Base-by-base conservation (phyloP, 371 early-diverging fungal species). In the Lichtheimia ramosa region DNA sequence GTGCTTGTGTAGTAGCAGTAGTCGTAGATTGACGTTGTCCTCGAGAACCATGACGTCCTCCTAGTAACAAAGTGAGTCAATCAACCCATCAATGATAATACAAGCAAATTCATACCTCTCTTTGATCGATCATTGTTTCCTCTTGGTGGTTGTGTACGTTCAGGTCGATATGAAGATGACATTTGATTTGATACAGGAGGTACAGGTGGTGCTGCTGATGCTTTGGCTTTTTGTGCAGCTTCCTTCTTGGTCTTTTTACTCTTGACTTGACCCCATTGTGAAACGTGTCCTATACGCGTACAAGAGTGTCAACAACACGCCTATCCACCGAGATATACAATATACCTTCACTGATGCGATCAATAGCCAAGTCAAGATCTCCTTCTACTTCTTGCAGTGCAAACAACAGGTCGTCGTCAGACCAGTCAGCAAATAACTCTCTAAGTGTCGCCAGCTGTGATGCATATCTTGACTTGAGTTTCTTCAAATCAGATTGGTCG, bases 231-330 rank as follows among this genome's bases (percentile, higher is more conserved):
- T 61, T 75, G 69, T 65, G 65, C 63, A 49, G 71, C 73, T 68
- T 72, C 74, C 63, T 72, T 75, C 52, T 76, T 81, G 53, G 75
- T 58, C 71, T 93, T 94, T 70, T 89, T 90, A 65, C 85, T 83
- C 74, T 92, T 91, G 69, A 94, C 96, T 77, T 94, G 92, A 49
- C 91, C 95, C 95, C 96, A 96, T 70, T 92, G 92, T 64, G 79
- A 81, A 41, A 90, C 91, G 69, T 86, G 90, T 58, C 96, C 95
- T 94, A 77, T 28, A 8, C 34, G 34, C 34, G 34, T 34, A 6
- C 10, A 8, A 6, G 10, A 6, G 10, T 5, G 34, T 34, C 2
- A 59, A 54, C 20, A 59, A 25, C 8, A 60, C 15, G 23, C 50
- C n/a, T 5, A 51, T 41, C 51, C 13, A n/a, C 16, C 46, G 46